Conservation (phyloP, 2,329 filamentous ascomycete genomes). For the Thielaviopsis populi region DNA sequence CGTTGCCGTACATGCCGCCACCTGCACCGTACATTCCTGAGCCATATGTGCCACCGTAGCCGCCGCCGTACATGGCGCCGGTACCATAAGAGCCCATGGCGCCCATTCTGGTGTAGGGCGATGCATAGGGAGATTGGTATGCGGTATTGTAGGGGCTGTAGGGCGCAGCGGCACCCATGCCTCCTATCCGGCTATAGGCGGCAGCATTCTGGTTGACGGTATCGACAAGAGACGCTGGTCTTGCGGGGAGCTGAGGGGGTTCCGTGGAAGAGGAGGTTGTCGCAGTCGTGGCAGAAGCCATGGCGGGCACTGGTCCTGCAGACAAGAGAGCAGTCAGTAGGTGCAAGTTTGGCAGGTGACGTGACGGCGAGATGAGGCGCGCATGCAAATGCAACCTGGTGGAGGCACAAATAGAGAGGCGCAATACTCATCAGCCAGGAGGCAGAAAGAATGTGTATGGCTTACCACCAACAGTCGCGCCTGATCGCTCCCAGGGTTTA, state of each 20-base stretch:
- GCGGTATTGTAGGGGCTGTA: constrained; percentile 26
- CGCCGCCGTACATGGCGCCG: constrained; percentile 22
- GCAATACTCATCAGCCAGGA: constrained; percentile 25
- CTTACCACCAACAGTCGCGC: constrained; percentile 28
- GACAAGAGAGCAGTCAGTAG: constrained; percentile 17
- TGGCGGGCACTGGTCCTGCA: constrained; percentile 20
- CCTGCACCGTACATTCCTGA: constrained; percentile 31
- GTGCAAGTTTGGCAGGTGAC: constrained; percentile 4
- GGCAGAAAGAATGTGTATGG: constrained; percentile 12
- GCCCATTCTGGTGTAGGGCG: constrained; percentile 34
- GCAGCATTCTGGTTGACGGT: constrained; percentile 80
- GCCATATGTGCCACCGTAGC: constrained; percentile 26
- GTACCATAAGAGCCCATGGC: constrained; percentile 25
- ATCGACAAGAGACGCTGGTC: constrained; percentile 61
- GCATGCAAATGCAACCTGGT: constrained; percentile 23
- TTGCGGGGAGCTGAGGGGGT: constrained; percentile 60
- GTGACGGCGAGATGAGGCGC: constrained; percentile 27
- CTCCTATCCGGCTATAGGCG: constrained; percentile 48
- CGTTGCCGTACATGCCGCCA: constrained; percentile 32
- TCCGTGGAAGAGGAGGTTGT: constrained; percentile 23
- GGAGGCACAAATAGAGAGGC: constrained; percentile 29
- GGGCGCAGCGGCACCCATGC: constrained; percentile 32
- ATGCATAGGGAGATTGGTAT: constrained; percentile 29
- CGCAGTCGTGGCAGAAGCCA: constrained; percentile 28
- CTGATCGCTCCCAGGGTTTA: constrained; percentile 88